Base-by-base conservation (phyloP, 2,329 filamentous ascomycete species). In the Neopestalotiopsis sp. region DNA sequence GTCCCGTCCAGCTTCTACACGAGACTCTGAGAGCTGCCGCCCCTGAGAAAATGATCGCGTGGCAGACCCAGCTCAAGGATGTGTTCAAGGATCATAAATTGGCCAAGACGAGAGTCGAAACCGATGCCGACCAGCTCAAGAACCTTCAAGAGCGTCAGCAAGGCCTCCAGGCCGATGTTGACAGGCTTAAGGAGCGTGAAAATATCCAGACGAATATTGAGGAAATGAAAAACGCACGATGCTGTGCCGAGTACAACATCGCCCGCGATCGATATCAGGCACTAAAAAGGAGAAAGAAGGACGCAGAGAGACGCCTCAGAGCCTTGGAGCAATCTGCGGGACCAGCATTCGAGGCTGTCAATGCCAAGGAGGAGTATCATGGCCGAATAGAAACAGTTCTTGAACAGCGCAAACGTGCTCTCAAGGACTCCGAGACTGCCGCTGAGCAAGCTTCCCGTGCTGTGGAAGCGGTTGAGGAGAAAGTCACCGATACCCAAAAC, bases 1-100 rank as follows among this genome's bases (percentile, higher is more conserved):
- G 90, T 9, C 92, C 95, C 0, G 85, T 97, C 13, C 92, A 97
- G 59, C 87, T 98, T 24, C 86, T 99, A 0, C 87, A 90, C 69
- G 93, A 96, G 74, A 99, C 96, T 0, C 90, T 97, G 71, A 90
- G 94, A 76, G 96, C 96, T 42, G 95, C 94, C 6, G 96, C 95
- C 0, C 91, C 93, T 0, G 86, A 91, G 61, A 85, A 97, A 70
- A 95, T 98, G 89, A 86, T 93, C 5, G 81, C 89, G 28, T 94
- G 90, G 89, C 95, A 98, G 77, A 86, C 90, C 2, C 80, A 90
- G 70, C 86, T 99, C 20, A 96, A 93, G 76, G 83, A 83, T 1
- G 81, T 95, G 57, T 90, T 94, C 70, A 88, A 84, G 65, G 85
- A 90, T 40, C 90, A 96, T 76, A 94, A 92, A 74, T 84, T 85